phyloP scores from a whole-genome alignment of 306 rosid species.

The Hylodesmum podocarpum region DNA sequence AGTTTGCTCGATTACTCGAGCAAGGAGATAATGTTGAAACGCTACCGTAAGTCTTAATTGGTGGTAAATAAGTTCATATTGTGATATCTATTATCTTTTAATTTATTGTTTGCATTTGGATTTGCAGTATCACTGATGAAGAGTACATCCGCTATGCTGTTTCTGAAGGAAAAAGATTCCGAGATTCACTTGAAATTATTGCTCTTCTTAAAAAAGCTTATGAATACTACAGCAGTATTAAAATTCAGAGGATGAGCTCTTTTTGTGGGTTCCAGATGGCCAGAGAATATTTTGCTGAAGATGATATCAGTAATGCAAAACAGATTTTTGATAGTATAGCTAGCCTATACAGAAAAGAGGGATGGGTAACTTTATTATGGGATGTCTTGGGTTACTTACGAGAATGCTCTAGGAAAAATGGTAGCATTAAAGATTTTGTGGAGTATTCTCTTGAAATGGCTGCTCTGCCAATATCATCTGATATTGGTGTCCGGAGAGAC shows the following conservation, averaged over 20 bases:
- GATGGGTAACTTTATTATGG: conserved; percentile 94
- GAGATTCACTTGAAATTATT: conserved; percentile 85
- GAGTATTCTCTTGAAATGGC: conserved; percentile 98
- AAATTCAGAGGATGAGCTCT: conserved; percentile 74
- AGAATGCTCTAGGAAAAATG: conserved; percentile 75
- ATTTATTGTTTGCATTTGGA: conserved; percentile 35
- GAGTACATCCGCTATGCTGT: conserved; percentile 63
- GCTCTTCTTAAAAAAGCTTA: conserved; percentile 73
- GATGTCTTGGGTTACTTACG: conserved; percentile 87
- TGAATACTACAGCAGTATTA: conserved; percentile 60
- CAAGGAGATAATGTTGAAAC: conserved; percentile 63
- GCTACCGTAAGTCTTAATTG: conserved; percentile 71
- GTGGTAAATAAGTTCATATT: conserved; percentile 12
- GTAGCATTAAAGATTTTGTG: conserved; percentile 63
- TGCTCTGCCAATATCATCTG: conserved; percentile 76
- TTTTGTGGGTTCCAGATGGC: conserved; percentile 86
- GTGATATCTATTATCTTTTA: conserved; percentile 16
- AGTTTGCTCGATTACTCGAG: conserved; percentile 78
- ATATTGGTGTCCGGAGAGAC: conserved; percentile 58
- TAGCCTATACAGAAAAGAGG: conserved; percentile 87
- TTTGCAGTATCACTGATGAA: conserved; percentile 85
- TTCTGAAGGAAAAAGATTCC: conserved; percentile 83
- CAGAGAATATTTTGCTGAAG: conserved; percentile 75
- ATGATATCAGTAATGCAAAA: conserved; percentile 68
- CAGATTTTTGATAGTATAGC: conserved; percentile 65